phyloP scores from a whole-genome alignment of 2,329 filamentous ascomycete genomes.

The Colletotrichum agaves region DNA sequence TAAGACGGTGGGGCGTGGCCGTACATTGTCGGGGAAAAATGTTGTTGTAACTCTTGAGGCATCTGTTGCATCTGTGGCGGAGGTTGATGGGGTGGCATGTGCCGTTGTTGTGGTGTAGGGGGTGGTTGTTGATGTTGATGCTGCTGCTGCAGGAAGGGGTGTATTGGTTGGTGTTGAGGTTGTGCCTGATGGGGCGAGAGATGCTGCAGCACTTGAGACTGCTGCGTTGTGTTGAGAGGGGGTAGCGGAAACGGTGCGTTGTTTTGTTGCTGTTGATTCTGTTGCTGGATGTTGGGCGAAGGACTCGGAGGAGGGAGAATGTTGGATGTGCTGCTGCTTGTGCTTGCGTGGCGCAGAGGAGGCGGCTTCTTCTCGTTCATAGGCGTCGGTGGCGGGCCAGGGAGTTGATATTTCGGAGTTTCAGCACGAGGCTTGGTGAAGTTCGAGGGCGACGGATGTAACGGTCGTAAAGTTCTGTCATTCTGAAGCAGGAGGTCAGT shows the following conservation, averaged over 20 bases:
- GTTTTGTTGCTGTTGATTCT: constrained; percentile 25
- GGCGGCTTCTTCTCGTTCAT: constrained; percentile 26
- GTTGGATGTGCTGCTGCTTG: constrained; percentile 32
- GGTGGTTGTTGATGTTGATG: constrained; percentile 28
- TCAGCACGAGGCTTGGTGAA: constrained; percentile 39
- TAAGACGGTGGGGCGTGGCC: constrained; percentile 38
- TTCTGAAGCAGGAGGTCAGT: constrained; percentile 37
- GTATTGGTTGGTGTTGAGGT: neutral
- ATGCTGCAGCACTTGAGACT: constrained; percentile 15
- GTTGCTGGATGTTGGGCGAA: constrained; percentile 27
- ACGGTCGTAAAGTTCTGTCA: constrained; percentile 45
- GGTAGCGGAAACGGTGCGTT: constrained; percentile 25
- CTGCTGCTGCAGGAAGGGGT: neutral
- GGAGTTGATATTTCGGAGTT: constrained; percentile 27
- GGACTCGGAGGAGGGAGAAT: constrained; percentile 40
- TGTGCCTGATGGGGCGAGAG: constrained; percentile 19
- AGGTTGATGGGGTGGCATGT: constrained; percentile 12
- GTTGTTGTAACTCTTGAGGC: constrained; percentile 31
- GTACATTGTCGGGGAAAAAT: constrained; percentile 35
- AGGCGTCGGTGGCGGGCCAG: constrained; percentile 29
- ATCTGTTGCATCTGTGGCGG: constrained; percentile 37
- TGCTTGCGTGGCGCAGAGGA: constrained; percentile 18
- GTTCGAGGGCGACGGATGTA: constrained; percentile 37
- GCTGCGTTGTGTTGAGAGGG: constrained; percentile 22
- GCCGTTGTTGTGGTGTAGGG: neutral